Evolutionary conservation across 345 rosid species (phyloP), one percentile per base, ranked within the genome.

Genomic region (Orychophragmus violaceus): DNA sequence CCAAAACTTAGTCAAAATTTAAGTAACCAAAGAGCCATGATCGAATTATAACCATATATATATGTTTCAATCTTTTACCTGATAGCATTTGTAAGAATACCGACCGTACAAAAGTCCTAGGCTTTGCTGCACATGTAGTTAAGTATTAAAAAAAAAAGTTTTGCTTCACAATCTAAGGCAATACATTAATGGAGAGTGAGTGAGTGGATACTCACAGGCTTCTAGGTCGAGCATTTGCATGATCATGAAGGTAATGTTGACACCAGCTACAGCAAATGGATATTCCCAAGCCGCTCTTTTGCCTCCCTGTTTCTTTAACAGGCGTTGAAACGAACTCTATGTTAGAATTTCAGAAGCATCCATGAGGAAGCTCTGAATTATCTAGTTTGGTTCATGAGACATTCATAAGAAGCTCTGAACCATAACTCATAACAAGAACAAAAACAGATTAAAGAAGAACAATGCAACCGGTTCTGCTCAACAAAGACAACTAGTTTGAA

Each of bases 251-350:
- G 98, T 93, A 13, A 93, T 71, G 72, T 93, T 93, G 59, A 93
- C 90, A 13, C 98, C 98, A 41, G 96, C 98, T 72, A 93, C 98
- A 46, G 98, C 98, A 48, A 93, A 93, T 5, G 98, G 98, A 58
- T 93, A 93, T 51, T 93, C 97, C 98, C 96, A 93, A 0, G 83
- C 94, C 7, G 97, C 82, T 82, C 94, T 76, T 63, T 86, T 78
- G 13, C 97, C 98, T 51, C 82, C 96, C 19, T 87, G 87, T 79
- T 87, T 93, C 46, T 75, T 77, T 14, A 93, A 66, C 28, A 93
- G 74, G 21, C 59, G 35, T 51, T 90, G 94, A 76, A 87, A 93
- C 5, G 97, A 87, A 60, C 64, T 83, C 98, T 93, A 39, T 2
- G n/a, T n/a, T n/a, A n/a, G n/a, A n/a, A n/a, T n/a, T n/a, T n/a